Conservation (phyloP, 2,329 filamentous ascomycete genomes). For the Alternaria angustiovoidea region DNA sequence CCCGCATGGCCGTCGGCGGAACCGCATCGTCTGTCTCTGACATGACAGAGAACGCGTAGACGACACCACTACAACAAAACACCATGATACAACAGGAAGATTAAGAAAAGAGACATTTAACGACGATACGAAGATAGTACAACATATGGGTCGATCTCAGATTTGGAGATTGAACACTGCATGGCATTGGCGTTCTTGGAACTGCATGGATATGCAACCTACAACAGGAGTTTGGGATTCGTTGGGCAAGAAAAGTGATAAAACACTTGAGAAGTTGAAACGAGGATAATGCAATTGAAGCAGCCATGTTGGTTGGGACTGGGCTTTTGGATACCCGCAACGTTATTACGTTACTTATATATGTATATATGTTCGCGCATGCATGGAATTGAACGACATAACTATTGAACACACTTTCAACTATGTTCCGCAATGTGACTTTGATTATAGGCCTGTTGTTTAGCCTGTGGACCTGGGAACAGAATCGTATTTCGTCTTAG, state of each 20-base stretch:
- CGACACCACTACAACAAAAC: not conserved
- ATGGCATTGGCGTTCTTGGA: conserved; percentile 8
- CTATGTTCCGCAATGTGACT: not conserved
- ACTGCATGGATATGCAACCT: conserved; percentile 5
- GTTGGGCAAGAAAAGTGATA: not conserved
- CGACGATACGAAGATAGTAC: not conserved
- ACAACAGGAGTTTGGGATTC: not conserved
- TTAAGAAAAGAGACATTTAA: not conserved
- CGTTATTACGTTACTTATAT: conserved; percentile 4
- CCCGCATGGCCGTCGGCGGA: conserved; percentile 51
- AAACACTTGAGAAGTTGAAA: not conserved
- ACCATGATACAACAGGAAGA: not conserved
- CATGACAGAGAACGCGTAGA: conserved; percentile 32
- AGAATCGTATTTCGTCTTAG: not conserved
- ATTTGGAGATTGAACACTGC: not conserved
- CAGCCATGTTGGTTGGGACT: not conserved
- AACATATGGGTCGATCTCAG: not conserved
- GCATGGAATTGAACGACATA: not conserved
- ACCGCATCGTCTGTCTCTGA: conserved; percentile 42
- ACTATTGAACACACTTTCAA: not conserved
- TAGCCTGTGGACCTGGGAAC: not conserved
- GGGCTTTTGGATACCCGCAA: conserved; percentile 12
- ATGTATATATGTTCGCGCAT: not conserved
- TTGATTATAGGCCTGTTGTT: not conserved
- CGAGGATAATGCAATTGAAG: conserved; percentile 7